Base-by-base conservation (phyloP, 257 asterid species). In the Mentha longifolia region DNA sequence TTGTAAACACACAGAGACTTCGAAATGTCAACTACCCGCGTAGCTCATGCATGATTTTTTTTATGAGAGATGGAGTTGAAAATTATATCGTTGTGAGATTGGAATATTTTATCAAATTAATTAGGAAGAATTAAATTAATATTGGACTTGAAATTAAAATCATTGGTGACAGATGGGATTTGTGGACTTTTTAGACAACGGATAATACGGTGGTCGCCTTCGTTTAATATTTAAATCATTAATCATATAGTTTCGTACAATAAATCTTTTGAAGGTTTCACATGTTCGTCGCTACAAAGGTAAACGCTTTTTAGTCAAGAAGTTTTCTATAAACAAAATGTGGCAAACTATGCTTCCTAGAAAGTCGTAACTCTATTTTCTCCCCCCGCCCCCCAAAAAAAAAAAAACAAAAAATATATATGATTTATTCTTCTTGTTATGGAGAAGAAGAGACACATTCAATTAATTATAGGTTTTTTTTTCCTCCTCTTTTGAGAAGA, bases 21-120 rank as follows among this genome's bases (percentile, higher is more conserved):
- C 68, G 57, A 69, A 83, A 78, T 78, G 85, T 84, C 84, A 84
- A 84, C 80, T 78, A 70, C 62, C 50, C 60, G 76, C 64, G 45
- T 65, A 68, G 70, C 75, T 70, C 78, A 67, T 74, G 70, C 71
- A 17, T 20, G 20, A n/a, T n/a, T 25, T 30, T 69, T 43, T 63
- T 17, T 41, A 63, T 42, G 55, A 42, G 54, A 45, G 25, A 70
- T 56, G 79, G 70, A 76, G 76, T 83, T 83, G 88, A 80, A 80
- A 76, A 59, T 28, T 28, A 28, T 28, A 28, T 28, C 2, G 31
- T 28, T 28, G 31, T 28, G 31, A 28, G 31, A 28, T 28, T 28
- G 43, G 43, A 39, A 39, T 39, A 39, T 37, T 37, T 37, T 4
- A 37, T 39, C 10, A 28, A 28, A 28, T 28, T 28, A 28, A 25